Percentiles rank a stretch among this genome's conserved stretches.
Evolutionary conservation across 208 protist species (phyloP).

Genomic region (Trypanosoma grayi): DNA sequence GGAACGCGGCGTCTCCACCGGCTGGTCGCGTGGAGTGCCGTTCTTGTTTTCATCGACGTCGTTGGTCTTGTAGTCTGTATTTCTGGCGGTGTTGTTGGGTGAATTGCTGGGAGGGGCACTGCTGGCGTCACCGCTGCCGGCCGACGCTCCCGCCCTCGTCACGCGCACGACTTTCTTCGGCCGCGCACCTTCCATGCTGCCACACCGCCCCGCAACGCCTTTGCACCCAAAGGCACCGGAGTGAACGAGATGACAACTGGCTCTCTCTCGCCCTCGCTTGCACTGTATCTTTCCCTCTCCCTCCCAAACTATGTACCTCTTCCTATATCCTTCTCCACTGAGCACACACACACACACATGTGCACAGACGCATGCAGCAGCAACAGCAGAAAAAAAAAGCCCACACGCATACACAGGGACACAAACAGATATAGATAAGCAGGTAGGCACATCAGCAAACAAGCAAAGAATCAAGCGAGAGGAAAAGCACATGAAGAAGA

Average conservation of each 20-base stretch:
- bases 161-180: slow-evolving; percentile 4
- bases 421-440: background rate
- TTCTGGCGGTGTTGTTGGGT: no score
- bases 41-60: no score
- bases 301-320: no score
- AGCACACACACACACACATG: slow-evolving; percentile 1
- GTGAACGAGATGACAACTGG: no score
- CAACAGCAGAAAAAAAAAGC: slow-evolving; percentile 4
- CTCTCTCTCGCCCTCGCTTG: no score
- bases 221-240: no score
- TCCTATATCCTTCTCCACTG: no score
- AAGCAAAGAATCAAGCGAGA: slow-evolving; percentile 5
- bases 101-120: no score
- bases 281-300: no score
- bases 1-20: background rate
- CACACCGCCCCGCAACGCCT: no score
- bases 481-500: slow-evolving; percentile 4
- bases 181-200: no score
- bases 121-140: background rate
- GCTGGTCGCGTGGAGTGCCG: background rate
- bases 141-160: background rate
- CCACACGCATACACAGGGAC: background rate
- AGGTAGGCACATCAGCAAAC: background rate
- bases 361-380: background rate
- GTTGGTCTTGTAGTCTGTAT: no score